Base-by-base conservation (phyloP, 371 early-diverging fungal genomes). In the Coemansia sp. region DNA sequence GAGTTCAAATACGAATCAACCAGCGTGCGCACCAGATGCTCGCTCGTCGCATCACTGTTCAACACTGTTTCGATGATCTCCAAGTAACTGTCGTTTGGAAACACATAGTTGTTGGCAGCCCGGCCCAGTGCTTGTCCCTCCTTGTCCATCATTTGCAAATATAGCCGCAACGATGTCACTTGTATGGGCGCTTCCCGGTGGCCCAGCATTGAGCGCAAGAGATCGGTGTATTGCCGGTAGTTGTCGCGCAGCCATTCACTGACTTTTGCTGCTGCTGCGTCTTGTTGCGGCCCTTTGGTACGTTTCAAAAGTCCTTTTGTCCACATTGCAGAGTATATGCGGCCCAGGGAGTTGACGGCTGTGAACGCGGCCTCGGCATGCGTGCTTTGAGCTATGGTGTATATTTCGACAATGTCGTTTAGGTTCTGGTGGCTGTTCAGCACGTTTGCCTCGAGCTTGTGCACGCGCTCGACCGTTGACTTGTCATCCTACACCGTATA, bases 121-220 rank as follows among this genome's bases (percentile, higher is more conserved):
- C 75, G 62, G 44, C 75, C 69, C 20, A 78, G 30, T 51, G 80
- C 69, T 26, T 80, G 82, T 0, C 88, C 86, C 67, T 91, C 90
- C 28, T 87, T 79, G 57, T 87, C 86, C 28, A 93, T 67, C 37
- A 91, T 68, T 52, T 83, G 83, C 67, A 93, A 61, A 47, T 89
- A 67, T 37, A 89, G 85, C 66, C 89, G 87, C 14, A 91, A 67
- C 16, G 92, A 87, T 4, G 88, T 44, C 18, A 92, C 80, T 78
- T 94, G 93, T 64, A 93, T 82, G 39, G 90, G 87, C 8, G 89
- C 87, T 60, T 95, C 93, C 0, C 83, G 80, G 62, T 86, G 83
- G 0, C 73, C 54, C 3, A 94, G 77, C 21, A 88, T 72, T 1
- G 63, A 48, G 30, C 82, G 80, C 14, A 93, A 78, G 26, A 73